phyloP scores from a whole-genome alignment of 225 moss, liverwort and hornwort genomes.

The Thuidium tamariscinum region DNA sequence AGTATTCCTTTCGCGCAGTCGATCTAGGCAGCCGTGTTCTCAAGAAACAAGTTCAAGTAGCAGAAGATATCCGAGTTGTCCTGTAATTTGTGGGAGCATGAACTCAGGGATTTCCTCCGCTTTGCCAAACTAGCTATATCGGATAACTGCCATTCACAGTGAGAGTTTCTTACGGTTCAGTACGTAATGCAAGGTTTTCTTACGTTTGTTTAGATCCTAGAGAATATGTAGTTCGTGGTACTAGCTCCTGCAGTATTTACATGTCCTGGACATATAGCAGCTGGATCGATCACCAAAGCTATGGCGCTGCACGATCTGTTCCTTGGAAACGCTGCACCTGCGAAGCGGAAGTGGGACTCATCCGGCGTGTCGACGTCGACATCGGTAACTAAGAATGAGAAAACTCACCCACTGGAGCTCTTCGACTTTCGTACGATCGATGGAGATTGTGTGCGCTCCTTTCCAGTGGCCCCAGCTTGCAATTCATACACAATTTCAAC shows the following conservation, averaged over 20 bases:
- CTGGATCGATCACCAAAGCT: not conserved
- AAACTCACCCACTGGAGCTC: not conserved
- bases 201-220: not conserved
- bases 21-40: not conserved
- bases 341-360: constrained; percentile 20
- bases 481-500: not conserved
- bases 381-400: constrained; percentile 9
- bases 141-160: not conserved
- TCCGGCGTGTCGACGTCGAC: not conserved
- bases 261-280: not conserved
- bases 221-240: not conserved
- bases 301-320: constrained; percentile 33
- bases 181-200: not conserved
- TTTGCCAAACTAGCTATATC: not conserved
- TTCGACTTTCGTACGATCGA: not conserved
- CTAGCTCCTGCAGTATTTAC: not conserved
- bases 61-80: not conserved
- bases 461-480: not conserved
- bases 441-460: constrained; percentile 7
- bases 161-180: not conserved
- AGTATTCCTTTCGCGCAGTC: not conserved
- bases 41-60: not conserved
- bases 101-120: not conserved
- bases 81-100: not conserved
- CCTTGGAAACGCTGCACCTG: not conserved